A percentile compares a stretch with the other conserved stretches of the same genome.
phyloP scores from a whole-genome alignment of 257 asterid genomes.

The Rhazya stricta region DNA sequence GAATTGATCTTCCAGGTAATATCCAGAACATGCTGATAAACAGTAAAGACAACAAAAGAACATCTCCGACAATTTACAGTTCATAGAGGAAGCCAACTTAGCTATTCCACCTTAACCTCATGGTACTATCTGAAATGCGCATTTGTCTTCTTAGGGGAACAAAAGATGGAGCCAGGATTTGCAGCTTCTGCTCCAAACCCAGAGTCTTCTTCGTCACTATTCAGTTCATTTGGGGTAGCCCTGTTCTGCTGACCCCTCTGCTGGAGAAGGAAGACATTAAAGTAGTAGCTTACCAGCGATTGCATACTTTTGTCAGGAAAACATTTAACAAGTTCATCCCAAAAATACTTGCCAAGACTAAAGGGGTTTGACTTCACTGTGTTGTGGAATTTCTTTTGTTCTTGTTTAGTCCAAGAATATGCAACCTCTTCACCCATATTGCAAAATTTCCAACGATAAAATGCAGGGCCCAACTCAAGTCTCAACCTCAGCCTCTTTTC shows the following conservation, averaged over 20 bases:
- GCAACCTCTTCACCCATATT: constrained; percentile 33
- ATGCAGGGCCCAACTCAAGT: constrained; percentile 36
- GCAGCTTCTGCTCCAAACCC: constrained; percentile 8
- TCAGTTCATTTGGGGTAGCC: constrained; percentile 33
- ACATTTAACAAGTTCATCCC: constrained; percentile 31
- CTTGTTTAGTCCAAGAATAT: constrained; percentile 33
- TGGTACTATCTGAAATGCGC: constrained; percentile 22
- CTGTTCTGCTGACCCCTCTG: constrained; percentile 68
- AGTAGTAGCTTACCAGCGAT: constrained; percentile 32
- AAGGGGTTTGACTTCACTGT: constrained; percentile 26
- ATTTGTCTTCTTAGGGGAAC: constrained; percentile 60
- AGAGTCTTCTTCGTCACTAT: constrained; percentile 68
- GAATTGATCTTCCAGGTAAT: neutral
- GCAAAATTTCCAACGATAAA: constrained; percentile 30
- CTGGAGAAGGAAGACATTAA: constrained; percentile 32
- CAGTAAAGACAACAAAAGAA: constrained; percentile 18
- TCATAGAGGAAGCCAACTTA: constrained; percentile 5
- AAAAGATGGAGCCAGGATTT: constrained; percentile 52
- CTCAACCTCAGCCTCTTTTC: constrained; percentile 30
- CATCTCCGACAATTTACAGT: constrained; percentile 36
- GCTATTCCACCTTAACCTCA: constrained; percentile 6
- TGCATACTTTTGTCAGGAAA: constrained; percentile 26
- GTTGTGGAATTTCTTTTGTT: constrained; percentile 27
- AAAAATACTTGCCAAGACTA: constrained; percentile 27
- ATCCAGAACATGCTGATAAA: constrained; percentile 6